Evolutionary conservation across 1,139 yeast species (phyloP), one percentile per base, ranked within the genome.

Genomic region (Pichia inconspicua): DNA sequence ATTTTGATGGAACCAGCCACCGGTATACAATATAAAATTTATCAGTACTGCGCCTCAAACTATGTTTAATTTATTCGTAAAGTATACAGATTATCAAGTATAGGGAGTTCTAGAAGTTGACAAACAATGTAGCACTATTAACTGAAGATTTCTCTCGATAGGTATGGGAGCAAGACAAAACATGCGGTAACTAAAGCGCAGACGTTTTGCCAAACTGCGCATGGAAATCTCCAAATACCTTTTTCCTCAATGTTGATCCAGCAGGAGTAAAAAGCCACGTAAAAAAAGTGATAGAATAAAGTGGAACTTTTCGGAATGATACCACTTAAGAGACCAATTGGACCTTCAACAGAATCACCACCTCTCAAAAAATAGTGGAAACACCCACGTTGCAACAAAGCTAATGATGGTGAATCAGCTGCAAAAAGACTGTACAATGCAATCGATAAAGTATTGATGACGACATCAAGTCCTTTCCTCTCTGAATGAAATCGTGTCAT

Each of bases 371-470:
- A 89, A 67, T 94, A 92, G 53, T 72, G 70, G 74, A 89, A 89
- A 66, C 98, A 92, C 11, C 98, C 99, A 45, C 70, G 71, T 68
- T 90, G 97, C 55, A 92, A 72, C 41, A 86, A 76, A 54, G 69
- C 69, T 55, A 92, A 72, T 48, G 86, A 72, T 35, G 69, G 68
- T 48, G 74, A 76, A 57, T 87, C 87, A 19, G 97, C 97, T 4
- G 97, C 95, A 66, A 94, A 92, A 50, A 92, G 72, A 1, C 94
- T 74, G 68, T 87, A 92, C 48, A 92, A 74, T 0, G 98, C 97
- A 60, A 90, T 82, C 6, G 97, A 88, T 47, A 92, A 74, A 7
- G 95, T 88, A 66, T 92, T 92, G 55, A 92, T 78, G 34, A 90
- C 97, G 1, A 92, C 77, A 57, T 85, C 94, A 53, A 86, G 73